Evolutionary conservation across 805 yeast genomes (phyloP).

Genomic region (Saturnispora kantuleensis): DNA sequence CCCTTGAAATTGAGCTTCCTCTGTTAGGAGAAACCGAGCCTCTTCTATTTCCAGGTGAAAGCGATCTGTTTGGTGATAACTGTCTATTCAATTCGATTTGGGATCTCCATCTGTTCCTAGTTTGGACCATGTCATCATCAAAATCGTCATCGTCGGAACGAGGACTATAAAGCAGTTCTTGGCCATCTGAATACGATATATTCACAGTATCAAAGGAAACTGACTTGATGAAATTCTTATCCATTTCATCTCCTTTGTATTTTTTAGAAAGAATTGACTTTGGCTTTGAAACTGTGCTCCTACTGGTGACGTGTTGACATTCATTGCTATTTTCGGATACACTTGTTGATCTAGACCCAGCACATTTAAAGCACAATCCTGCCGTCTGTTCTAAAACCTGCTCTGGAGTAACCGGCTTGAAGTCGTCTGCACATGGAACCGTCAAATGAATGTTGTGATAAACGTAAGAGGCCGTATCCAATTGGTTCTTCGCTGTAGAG

Average conservation of each 20-base stretch:
- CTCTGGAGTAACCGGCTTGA: conserved; percentile 18
- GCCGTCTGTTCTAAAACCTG: conserved; percentile 7
- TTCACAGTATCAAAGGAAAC: conserved; percentile 50
- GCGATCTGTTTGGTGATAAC: conserved; percentile 5
- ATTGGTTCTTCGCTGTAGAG: neutral
- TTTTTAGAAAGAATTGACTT: conserved; percentile 9
- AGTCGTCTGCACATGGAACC: conserved; percentile 11
- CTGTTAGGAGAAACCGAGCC: neutral
- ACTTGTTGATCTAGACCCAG: conserved; percentile 7
- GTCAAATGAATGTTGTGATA: conserved; percentile 20
- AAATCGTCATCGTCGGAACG: conserved; percentile 15
- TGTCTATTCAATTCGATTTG: conserved; percentile 1
- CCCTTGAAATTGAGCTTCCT: neutral
- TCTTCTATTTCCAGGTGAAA: conserved; percentile 14
- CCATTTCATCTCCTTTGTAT: conserved; percentile 4
- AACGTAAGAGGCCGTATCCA: neutral
- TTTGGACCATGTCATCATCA: conserved; percentile 11
- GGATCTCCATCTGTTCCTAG: conserved; percentile 6
- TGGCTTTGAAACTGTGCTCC: neutral
- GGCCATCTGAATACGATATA: conserved; percentile 23
- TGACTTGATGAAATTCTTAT: conserved; percentile 11
- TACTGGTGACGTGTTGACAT: neutral
- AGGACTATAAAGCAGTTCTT: conserved; percentile 9
- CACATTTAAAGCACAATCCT: conserved; percentile 11
- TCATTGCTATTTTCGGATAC: neutral